Evolutionary conservation across 495 filamentous ascomycete genomes (phyloP), one percentile per base, ranked within the genome.

Genomic region (Hypoxylon perforatum): DNA sequence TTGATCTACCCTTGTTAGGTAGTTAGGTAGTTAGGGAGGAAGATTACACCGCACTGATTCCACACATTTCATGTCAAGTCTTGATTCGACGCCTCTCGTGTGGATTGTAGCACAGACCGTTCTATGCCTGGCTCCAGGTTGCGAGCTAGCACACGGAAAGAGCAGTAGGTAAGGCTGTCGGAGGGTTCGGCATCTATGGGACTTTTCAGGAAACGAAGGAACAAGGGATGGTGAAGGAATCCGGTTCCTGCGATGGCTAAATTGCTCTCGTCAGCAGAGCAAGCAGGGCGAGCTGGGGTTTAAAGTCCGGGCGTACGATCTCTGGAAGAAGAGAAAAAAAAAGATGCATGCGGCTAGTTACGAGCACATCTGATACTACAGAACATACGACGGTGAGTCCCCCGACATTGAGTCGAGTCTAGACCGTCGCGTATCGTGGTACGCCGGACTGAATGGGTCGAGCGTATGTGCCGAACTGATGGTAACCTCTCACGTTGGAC

Each of bases 341-440:
- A 41, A 30, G 65, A 63, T 42, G 49, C 44, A 55, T 67, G 54
- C 59, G 53, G 59, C 42, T 39, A 9, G 18, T 30, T 33, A 56
- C 36, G 58, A 42, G 19, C 44, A 45, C 23, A 48, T 58, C 53
- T 59, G 28, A 58, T 46, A 53, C 47, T 57, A 28, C 3, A 57
- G 38, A 48, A 53, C 38, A 15, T 46, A 38, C 30, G 22, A 60
- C 49, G 21, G 18, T 9, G 11, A 45, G 54, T 30, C 35, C 63
- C n/a, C 23, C 25, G 36, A 56, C n/a, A 59, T 57, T 56, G 53
- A 33, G 51, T n/a, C n/a, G 53, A 30, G 44, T 68, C 65, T 68
- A 63, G 65, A 69, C 54, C 49, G 25, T 23, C 33, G 17, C 36
- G 23, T 21, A 38, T 42, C 28, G 25, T 17, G 48, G 9, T 19